phyloP scores from a whole-genome alignment of 169 alveolate genomes.

The Plasmodium relictum region DNA sequence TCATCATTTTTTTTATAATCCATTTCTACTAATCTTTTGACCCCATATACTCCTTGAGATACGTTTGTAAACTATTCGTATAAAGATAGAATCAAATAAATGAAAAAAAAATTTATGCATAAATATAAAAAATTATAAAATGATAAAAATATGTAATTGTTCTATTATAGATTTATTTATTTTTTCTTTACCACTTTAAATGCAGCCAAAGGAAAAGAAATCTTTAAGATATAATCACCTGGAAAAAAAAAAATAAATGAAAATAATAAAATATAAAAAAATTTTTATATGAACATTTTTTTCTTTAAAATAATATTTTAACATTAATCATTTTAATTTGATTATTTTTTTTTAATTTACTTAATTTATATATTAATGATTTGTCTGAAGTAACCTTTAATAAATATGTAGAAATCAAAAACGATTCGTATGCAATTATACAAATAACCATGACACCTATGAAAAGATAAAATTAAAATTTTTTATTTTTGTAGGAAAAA shows the following conservation, averaged over 20 bases:
- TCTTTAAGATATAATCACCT: slow-evolving; percentile 27
- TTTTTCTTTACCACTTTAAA: slow-evolving; percentile 52
- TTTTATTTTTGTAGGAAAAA: too few species aligned
- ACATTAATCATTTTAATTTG: not conserved
- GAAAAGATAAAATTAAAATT: not conserved
- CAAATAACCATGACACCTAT: slow-evolving; percentile 75
- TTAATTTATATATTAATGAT: slow-evolving; percentile 19
- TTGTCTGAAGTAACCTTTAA: slow-evolving; percentile 29
- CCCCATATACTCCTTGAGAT: slow-evolving; percentile 77
- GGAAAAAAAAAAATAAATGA: slow-evolving; percentile 10
- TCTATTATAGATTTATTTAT: not conserved
- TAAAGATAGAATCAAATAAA: slow-evolving; percentile 12
- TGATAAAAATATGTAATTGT: not conserved
- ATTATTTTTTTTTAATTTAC: slow-evolving; percentile 29
- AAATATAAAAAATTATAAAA: not conserved
- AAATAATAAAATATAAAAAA: slow-evolving; percentile 7
- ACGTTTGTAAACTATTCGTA: slow-evolving; percentile 61
- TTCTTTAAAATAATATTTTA: not conserved
- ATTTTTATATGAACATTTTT: not conserved
- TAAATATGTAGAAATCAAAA: slow-evolving; percentile 44
- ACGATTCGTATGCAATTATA: slow-evolving; percentile 70
- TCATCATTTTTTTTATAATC: slow-evolving; percentile 17
- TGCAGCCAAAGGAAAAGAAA: slow-evolving; percentile 65
- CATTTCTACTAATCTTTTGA: slow-evolving; percentile 51
- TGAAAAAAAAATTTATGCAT: slow-evolving; percentile 5